Base-by-base conservation (phyloP, 148 eudicot species). In the Diospyros lotus region DNA sequence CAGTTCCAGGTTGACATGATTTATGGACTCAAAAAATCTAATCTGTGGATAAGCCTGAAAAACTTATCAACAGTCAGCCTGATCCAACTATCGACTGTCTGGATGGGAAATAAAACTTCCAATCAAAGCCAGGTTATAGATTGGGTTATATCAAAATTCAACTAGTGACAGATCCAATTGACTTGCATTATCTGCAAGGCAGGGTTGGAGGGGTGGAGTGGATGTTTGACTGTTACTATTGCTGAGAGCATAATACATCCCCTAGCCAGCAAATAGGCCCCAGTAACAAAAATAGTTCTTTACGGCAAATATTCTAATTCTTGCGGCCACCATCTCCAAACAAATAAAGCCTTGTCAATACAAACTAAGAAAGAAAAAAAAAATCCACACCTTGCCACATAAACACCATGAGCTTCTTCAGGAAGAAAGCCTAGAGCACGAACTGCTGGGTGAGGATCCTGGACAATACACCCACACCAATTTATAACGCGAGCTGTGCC, bases 351-450 rank as follows among this genome's bases (percentile, higher is more conserved):
- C 51, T 52, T 46, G 2, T 39, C 44, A 64, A 40, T 9, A 64
- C 8, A 45, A 28, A 68, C 2, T 45, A 9, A 54, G 10, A 41
- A 44, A 28, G 28, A 28, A 28, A 28, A 28, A n/a, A 14, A 40
- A 52, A 45, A 64, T 14, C 12, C 69, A 72, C 73, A 92, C 98
- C 96, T 90, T 61, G 96, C 87, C 53, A 92, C 96, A 82, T 89
- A 94, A 72, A 94, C 97, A 73, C 98, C 98, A 85, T 94, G 98
- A 43, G 97, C 98, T 86, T 94, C 92, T 76, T 89, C 83, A 67
- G 98, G 98, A 78, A 94, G 90, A 87, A 90, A 94, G 39, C 96
- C 98, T 68, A 92, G 97, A 76, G 98, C 93, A 77, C 98, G 87
- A 10, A 94, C 98, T 2, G 96, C 97, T 41, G 97, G 83, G 77